These are phyloP conservation scores for Beauveria rudraprayagi DNA, from an alignment of 2,329 filamentous ascomycete genomes.

Conservation along the genomic window DNA sequence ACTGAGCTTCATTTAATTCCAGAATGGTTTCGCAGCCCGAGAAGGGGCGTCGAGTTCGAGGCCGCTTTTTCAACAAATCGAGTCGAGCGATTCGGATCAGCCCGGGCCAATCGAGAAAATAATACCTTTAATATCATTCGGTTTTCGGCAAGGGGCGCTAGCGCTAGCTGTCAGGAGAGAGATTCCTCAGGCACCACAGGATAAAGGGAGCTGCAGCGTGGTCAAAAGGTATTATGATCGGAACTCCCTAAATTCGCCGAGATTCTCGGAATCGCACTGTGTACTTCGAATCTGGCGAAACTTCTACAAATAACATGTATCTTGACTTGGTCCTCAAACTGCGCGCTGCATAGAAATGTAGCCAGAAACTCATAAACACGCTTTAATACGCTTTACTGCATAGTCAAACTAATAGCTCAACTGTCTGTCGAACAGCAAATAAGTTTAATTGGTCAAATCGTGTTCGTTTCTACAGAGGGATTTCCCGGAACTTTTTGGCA, in stretches of 20 bases:
- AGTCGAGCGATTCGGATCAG: no score
- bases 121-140: not conserved
- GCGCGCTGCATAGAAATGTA: not conserved
- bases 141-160: not conserved
- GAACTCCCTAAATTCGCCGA: constrained; percentile 12
- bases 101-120: not conserved
- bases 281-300: not conserved
- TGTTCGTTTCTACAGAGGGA: not conserved
- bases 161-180: not conserved
- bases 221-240: not conserved
- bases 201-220: constrained; percentile 1
- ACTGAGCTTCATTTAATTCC: not conserved
- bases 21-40: not conserved
- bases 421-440: not conserved
- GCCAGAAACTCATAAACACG: not conserved
- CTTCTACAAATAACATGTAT: not conserved
- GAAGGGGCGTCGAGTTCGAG: not conserved
- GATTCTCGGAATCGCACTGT: constrained; percentile 10
- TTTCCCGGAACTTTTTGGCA: constrained; percentile 9
- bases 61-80: not conserved
- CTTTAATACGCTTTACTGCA: not conserved
- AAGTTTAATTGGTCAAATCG: not conserved
- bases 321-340: not conserved
- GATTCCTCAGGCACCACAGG: constrained; percentile 10
- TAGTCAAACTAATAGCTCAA: not conserved